phyloP scores from a whole-genome alignment of 768 basidiomycete species.

The Postia placenta region DNA sequence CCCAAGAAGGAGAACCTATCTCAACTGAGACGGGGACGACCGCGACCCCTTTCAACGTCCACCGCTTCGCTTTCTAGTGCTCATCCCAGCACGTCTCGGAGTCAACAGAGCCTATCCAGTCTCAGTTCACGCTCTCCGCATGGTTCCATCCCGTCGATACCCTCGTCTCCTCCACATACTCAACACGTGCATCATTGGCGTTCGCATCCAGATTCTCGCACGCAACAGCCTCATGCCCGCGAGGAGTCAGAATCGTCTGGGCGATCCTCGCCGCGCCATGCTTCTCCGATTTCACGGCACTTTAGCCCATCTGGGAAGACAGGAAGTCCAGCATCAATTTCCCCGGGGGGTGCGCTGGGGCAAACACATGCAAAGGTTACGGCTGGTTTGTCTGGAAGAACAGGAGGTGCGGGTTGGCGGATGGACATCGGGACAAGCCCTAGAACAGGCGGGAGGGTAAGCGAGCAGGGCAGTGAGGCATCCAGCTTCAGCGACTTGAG shows the following conservation, averaged over 20 bases:
- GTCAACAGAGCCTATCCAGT: slow-evolving; percentile 71
- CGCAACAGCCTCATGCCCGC: slow-evolving; percentile 1
- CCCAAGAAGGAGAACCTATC: slow-evolving; percentile 6
- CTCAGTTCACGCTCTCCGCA: slow-evolving; percentile 63
- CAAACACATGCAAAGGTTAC: slow-evolving; percentile 23
- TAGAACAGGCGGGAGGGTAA: slow-evolving; percentile 45
- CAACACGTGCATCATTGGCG: slow-evolving; percentile 28
- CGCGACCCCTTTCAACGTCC: slow-evolving; percentile 13
- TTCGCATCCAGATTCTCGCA: slow-evolving; percentile 6
- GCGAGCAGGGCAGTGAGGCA: slow-evolving; percentile 65
- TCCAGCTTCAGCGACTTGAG: slow-evolving; percentile 86
- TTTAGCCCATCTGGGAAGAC: slow-evolving; percentile 49
- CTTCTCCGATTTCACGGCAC: slow-evolving; percentile 13
- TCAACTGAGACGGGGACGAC: slow-evolving; percentile 2
- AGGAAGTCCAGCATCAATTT: slow-evolving; percentile 54
- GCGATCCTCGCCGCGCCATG: slow-evolving; percentile 4
- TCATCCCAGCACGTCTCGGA: slow-evolving; percentile 37
- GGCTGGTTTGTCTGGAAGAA: slow-evolving; percentile 7
- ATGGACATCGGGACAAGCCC: slow-evolving; percentile 36
- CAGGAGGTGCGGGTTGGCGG: slow-evolving; percentile 22
- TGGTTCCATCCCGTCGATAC: slow-evolving; percentile 77
- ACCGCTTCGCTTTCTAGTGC: slow-evolving; percentile 19
- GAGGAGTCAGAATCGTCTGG: slow-evolving; percentile 9
- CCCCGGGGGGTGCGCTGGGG: slow-evolving; percentile 48
- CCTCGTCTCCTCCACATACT: slow-evolving; percentile 60